These are phyloP conservation scores for Debaryomyces subglobosus DNA, from an alignment of 1,139 yeast genomes.

Conservation along the genomic window DNA sequence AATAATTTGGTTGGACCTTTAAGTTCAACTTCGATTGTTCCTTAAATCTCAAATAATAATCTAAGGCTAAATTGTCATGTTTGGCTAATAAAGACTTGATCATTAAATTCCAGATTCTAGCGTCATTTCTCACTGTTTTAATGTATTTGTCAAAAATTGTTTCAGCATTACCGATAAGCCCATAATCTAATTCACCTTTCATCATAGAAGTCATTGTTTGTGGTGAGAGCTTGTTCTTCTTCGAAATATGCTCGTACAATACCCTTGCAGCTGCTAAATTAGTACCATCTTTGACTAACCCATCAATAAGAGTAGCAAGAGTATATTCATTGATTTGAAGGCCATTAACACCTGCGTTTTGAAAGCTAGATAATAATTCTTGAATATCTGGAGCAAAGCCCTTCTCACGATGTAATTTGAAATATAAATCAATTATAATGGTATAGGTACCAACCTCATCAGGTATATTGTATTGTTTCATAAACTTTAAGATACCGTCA, in stretches of 20 bases:
- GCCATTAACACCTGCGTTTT: slow-evolving; percentile 36
- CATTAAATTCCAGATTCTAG: slow-evolving; percentile 63
- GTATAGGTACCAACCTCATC: slow-evolving; percentile 73
- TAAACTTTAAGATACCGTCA: slow-evolving; percentile 41
- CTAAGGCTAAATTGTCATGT: slow-evolving; percentile 40
- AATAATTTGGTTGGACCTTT: slow-evolving; percentile 51
- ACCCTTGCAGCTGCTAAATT: slow-evolving; percentile 57
- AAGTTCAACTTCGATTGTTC: slow-evolving; percentile 21
- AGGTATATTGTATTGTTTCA: slow-evolving; percentile 42
- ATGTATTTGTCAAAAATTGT: slow-evolving; percentile 49
- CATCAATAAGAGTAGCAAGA: slow-evolving; percentile 57
- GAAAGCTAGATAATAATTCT: slow-evolving; percentile 47
- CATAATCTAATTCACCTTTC: slow-evolving; percentile 56
- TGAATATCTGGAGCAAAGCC: slow-evolving; percentile 49
- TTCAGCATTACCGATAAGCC: slow-evolving; percentile 52
- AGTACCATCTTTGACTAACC: slow-evolving; percentile 51
- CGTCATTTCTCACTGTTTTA: slow-evolving; percentile 28
- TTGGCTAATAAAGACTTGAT: slow-evolving; percentile 50
- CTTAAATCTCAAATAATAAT: slow-evolving; percentile 39
- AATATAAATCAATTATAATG: slow-evolving; percentile 58
- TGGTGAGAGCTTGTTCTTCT: slow-evolving; percentile 34
- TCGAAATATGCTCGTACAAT: slow-evolving; percentile 46
- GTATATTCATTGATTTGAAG: slow-evolving; percentile 49
- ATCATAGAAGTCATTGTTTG: slow-evolving; percentile 59
- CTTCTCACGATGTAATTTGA: slow-evolving; percentile 48